Evolutionary conservation across 305 asterid species (phyloP).

Genomic region (Ilex paraguariensis): DNA sequence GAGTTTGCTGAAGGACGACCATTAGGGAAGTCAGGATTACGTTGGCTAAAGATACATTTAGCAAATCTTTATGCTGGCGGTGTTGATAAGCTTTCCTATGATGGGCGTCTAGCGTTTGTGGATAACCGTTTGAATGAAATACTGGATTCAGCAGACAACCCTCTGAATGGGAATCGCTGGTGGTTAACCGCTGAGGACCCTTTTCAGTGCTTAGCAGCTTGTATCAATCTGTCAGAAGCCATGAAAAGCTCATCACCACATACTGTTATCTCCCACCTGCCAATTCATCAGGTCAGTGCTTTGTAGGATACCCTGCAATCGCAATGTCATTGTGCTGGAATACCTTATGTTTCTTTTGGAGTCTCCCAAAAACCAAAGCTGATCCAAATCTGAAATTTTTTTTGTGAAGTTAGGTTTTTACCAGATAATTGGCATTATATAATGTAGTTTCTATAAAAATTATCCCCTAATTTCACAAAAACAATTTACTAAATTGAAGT

Average conservation of each 20-base stretch:
- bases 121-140: slow-evolving; percentile 69
- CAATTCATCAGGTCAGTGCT: slow-evolving; percentile 75
- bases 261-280: slow-evolving; percentile 81
- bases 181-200: slow-evolving; percentile 98
- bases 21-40: slow-evolving; percentile 73
- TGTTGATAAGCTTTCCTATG: slow-evolving; percentile 75
- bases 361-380: too few relatives aligned
- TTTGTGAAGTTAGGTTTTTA: too few relatives aligned
- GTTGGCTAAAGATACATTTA: slow-evolving; percentile 83
- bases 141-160: slow-evolving; percentile 80
- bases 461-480: too few relatives aligned
- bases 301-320: too few relatives aligned
- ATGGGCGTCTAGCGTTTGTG: slow-evolving; percentile 74
- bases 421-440: too few relatives aligned
- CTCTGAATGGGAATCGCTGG: slow-evolving; percentile 84
- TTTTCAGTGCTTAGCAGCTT: slow-evolving; percentile 94
- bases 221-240: slow-evolving; percentile 84
- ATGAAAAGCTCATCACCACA: slow-evolving; percentile 81
- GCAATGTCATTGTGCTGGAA: too few relatives aligned
- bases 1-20: slow-evolving; percentile 95
- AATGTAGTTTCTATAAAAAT: too few relatives aligned
- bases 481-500: too few relatives aligned
- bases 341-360: too few relatives aligned
- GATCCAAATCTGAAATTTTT: too few relatives aligned
- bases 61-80: slow-evolving; percentile 92